Evolutionary conservation across 164 flowering plant genomes (phyloP), one percentile per base, ranked within the genome.

Genomic region (Magnolia kwangsiensis): DNA sequence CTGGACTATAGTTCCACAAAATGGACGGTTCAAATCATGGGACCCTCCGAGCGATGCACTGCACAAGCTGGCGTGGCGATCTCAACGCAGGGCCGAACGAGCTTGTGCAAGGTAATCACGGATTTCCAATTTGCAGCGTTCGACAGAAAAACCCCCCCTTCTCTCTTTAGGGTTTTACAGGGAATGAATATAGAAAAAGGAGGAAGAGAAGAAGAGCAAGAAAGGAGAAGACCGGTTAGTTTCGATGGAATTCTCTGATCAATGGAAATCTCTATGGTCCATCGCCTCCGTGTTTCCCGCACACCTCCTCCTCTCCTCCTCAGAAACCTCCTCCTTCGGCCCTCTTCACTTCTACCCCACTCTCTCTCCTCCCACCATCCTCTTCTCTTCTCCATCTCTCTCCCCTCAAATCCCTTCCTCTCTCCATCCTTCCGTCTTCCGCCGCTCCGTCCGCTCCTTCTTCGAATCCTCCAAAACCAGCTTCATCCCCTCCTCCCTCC

Each of bases 331-430:
- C 51, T 31, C 81, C 31, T 67, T 85, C 7, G 92, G 90, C 23
- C 90, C 97, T 2, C 83, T 90, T 13, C n/a, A 80, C 71, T 92
- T 90, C 80, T 81, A 75, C 61, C 92, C 92, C 0, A 69, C 75
- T 21, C 85, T 78, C 7, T 29, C 76, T 71, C 24, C 81, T 81
- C 23, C 82, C 13, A 24, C 81, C 79, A 55, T 77, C 82, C 76
- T 79, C 85, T n/a, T 85, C 86, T 29, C 81, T 24, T 75, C 66
- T 31, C 67, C 85, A 0, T 78, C 83, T 67, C 78, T 86, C 50
- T 67, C 75, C n/a, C 83, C 82, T 70, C 75, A 80, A 51, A 76
- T 71, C 37, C 75, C 80, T 72, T 76, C 78, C 31, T 76, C 71
- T 50, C 45, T 29, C 64, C 80, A 87, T 23, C 50, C 8, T 49